These are phyloP conservation scores for Stygiomarasmius scandens DNA, from an alignment of 1,284 basidiomycete species.

Conservation along the genomic window DNA sequence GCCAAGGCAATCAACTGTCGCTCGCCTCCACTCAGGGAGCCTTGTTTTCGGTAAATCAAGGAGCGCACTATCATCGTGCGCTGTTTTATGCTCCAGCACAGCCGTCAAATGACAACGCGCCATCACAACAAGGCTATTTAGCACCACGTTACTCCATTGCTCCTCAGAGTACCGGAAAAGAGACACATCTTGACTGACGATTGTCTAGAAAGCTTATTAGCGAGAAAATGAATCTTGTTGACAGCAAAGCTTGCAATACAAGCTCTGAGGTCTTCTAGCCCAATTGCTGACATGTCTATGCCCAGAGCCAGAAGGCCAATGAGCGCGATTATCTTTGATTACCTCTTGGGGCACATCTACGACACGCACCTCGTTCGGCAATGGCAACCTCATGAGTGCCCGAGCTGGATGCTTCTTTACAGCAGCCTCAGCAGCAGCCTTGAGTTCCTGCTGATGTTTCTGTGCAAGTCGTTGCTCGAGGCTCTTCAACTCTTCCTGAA, in stretches of 20 bases:
- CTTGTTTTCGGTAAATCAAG: constrained; percentile 72
- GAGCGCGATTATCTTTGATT: constrained; percentile 58
- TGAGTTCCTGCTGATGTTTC: constrained; percentile 59
- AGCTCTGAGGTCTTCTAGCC: constrained; percentile 79
- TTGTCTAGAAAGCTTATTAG: constrained; percentile 50
- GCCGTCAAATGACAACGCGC: constrained; percentile 62
- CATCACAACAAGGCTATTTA: constrained; percentile 63
- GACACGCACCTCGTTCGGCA: constrained; percentile 82
- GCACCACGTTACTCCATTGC: constrained; percentile 66
- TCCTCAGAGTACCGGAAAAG: constrained; percentile 83
- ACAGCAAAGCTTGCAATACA: constrained; percentile 47
- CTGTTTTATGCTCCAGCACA: constrained; percentile 40
- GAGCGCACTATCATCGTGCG: constrained; percentile 32
- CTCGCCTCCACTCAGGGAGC: constrained; percentile 79
- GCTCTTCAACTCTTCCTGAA: constrained; percentile 59
- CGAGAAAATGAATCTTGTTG: constrained; percentile 6
- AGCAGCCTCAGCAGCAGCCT: constrained; percentile 49
- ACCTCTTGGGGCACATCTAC: constrained; percentile 78
- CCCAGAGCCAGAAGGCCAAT: constrained; percentile 77
- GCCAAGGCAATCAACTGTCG: constrained; percentile 79
- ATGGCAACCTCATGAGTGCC: no score
- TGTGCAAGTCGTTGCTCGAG: constrained; percentile 54
- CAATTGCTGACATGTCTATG: constrained; percentile 80
- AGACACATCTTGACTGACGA: constrained; percentile 87
- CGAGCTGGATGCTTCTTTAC: constrained; percentile 33